Percentiles rank a stretch among this genome's conserved stretches.
Evolutionary conservation across 2,329 filamentous ascomycete species (phyloP).

Genomic region (Phaeoacremonium minimum): DNA sequence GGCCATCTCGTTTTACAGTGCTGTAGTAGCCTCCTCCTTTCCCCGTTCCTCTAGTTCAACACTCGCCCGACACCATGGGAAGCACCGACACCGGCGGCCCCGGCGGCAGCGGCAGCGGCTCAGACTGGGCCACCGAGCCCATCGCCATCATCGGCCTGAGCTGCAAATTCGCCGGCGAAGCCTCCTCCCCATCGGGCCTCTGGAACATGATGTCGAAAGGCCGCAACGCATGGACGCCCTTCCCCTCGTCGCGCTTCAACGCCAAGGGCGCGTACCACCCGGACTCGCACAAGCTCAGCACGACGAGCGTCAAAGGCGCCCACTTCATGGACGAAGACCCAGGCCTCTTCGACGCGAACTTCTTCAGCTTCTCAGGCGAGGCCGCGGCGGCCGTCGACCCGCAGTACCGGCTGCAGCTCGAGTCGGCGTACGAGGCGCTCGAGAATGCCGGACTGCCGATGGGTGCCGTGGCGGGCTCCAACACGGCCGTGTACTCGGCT

Average conservation of each 20-base stretch:
- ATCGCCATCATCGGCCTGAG: slow-evolving; percentile 20
- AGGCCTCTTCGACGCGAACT: slow-evolving; percentile 1
- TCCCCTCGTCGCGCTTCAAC: slow-evolving; percentile 7
- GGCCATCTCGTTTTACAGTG: too few species aligned
- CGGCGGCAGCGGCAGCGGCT: too few species aligned
- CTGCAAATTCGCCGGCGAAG: slow-evolving; percentile 26
- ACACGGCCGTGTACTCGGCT: slow-evolving; percentile 26
- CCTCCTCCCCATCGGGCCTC: slow-evolving; percentile 20
- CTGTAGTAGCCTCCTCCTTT: too few species aligned
- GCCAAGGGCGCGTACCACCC: slow-evolving; percentile 5
- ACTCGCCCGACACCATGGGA: too few species aligned
- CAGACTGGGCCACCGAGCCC: too few species aligned
- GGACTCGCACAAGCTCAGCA: slow-evolving; percentile 3
- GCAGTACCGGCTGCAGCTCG: slow-evolving; percentile 4
- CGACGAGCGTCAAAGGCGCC: slow-evolving; percentile 4
- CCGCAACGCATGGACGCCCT: too few species aligned
- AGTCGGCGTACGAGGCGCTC: slow-evolving; percentile 7
- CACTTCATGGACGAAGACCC: slow-evolving; percentile 5
- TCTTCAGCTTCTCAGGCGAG: slow-evolving; percentile 1
- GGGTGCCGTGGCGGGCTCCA: slow-evolving; percentile 18
- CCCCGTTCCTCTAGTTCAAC: too few species aligned
- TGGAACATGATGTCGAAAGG: slow-evolving; percentile 21
- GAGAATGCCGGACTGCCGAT: slow-evolving; percentile 7
- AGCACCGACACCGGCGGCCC: too few species aligned
- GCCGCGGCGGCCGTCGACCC: slow-evolving; percentile 3